Conservation (phyloP, 352 stramenopile genomes). For the Globisporangium spinosum region DNA sequence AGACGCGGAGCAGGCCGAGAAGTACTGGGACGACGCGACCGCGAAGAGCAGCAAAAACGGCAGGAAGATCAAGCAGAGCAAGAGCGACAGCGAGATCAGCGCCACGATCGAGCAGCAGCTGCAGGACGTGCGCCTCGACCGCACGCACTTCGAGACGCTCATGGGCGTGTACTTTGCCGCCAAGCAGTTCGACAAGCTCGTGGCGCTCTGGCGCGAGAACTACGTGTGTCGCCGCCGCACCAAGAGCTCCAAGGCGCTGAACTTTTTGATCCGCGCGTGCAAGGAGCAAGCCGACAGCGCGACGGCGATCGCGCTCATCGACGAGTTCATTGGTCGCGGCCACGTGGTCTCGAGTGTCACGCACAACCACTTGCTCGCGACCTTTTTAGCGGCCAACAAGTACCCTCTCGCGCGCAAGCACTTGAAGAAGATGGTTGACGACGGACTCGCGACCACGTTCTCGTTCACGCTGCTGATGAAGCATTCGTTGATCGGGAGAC, state of each 20-base stretch:
- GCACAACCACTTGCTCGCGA: conserved; percentile 74
- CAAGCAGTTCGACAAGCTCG: conserved; percentile 45
- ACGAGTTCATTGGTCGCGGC: conserved; percentile 59
- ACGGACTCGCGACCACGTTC: conserved; percentile 56
- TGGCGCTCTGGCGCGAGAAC: conserved; percentile 56
- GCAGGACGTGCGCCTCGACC: conserved; percentile 49
- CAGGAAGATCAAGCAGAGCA: conserved; percentile 14
- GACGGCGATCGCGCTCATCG: conserved; percentile 42
- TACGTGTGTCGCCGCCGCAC: conserved; percentile 54
- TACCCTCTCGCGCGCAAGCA: conserved; percentile 39
- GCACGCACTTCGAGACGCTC: conserved; percentile 70
- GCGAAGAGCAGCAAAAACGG: conserved; percentile 21
- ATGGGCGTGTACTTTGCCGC: conserved; percentile 65
- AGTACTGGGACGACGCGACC: conserved; percentile 44
- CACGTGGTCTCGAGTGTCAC: conserved; percentile 54
- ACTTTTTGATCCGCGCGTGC: conserved; percentile 72
- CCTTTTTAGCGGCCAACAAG: conserved; percentile 60
- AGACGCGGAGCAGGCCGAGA: conserved; percentile 41
- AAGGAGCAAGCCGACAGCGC: conserved; percentile 34
- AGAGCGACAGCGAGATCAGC: background rate
- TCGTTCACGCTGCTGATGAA: conserved; percentile 77
- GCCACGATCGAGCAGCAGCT: conserved; percentile 9
- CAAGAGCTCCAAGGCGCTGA: conserved; percentile 77
- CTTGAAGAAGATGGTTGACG: conserved; percentile 39
- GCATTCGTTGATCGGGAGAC: conserved; percentile 31